phyloP scores from a whole-genome alignment of 164 flowering plant genomes.

The Umbellularia californica region DNA sequence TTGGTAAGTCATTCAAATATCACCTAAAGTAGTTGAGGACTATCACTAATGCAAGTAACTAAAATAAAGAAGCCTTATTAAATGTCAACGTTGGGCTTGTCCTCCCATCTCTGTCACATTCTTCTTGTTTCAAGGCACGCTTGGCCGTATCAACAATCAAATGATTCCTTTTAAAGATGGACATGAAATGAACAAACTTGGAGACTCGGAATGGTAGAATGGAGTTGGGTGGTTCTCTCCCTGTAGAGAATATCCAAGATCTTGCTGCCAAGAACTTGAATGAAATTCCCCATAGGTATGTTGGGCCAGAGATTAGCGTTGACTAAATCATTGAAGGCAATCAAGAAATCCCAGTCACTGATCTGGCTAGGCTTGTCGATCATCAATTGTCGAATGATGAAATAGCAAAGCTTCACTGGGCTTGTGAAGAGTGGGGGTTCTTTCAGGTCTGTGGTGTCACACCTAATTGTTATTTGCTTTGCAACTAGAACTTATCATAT shows the following conservation, averaged over 20 bases:
- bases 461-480: not conserved
- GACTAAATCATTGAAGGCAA: slow-evolving; percentile 17
- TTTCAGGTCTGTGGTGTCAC: slow-evolving; percentile 31
- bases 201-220: not conserved
- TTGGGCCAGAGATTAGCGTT: slow-evolving; percentile 23
- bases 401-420: slow-evolving; percentile 31
- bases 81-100: not conserved
- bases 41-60: no score
- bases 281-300: slow-evolving; percentile 29
- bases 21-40: no score
- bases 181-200: slow-evolving; percentile 4
- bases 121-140: not conserved
- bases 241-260: slow-evolving; percentile 37
- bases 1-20: no score
- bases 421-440: slow-evolving; percentile 54
- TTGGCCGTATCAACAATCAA: not conserved
- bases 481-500: no score
- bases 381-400: slow-evolving; percentile 15
- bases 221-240: slow-evolving; percentile 30
- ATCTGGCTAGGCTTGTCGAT: slow-evolving; percentile 21
- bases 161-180: not conserved
- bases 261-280: slow-evolving; percentile 26
- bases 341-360: slow-evolving; percentile 34
- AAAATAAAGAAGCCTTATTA: no score
- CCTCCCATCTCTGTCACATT: not conserved